Evolutionary conservation across 2,329 filamentous ascomycete genomes (phyloP), one percentile per base, ranked within the genome.

Genomic region (Trichothecium sympodiale): DNA sequence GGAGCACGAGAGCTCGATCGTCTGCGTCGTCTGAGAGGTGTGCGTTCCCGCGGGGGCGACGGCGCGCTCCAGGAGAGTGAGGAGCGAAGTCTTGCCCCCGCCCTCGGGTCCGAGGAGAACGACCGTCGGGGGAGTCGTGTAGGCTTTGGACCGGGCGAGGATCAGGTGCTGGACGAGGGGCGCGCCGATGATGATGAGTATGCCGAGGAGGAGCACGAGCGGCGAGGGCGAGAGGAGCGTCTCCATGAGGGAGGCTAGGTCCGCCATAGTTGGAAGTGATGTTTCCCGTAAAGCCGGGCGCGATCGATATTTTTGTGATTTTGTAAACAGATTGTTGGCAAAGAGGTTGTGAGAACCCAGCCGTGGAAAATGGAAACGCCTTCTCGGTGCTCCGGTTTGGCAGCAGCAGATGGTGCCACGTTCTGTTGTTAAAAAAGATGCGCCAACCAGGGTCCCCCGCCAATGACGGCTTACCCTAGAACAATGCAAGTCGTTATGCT

Each of bases 31-130:
- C 45, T 76, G 71, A 17, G 69, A 67, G 20, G 71, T 75, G 57
- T 74, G 69, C n/a, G 73, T 78, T 38, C 56, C 49, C 38, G 60
- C 52, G 37, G 56, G 50, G 34, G 47, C 35, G 43, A 57, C 7
- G 28, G 28, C 13, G 7, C 71, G 69, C 59, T 80, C 72, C 48
- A 77, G 66, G 47, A 91, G 70, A 16, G 85, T 87, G n/a, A 87
- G 63, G 25, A 96, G 75, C 8, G 83, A 74, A 0, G 91, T 96
- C 66, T 96, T 98, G 50, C 91, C 91, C 34, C 77, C 73, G 43
- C 80, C 83, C 38, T 80, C 79, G 13, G 89, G 86, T 1, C 91
- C 91, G 33, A 88, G 56, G 30, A 94, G 72, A 8, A 95, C 65
- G 41, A 96, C 77, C 7, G 80, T 81, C 34, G 89, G 86, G 17